Conservation (phyloP, 176 grass and related monocot species). For the Avena sativa region DNA sequence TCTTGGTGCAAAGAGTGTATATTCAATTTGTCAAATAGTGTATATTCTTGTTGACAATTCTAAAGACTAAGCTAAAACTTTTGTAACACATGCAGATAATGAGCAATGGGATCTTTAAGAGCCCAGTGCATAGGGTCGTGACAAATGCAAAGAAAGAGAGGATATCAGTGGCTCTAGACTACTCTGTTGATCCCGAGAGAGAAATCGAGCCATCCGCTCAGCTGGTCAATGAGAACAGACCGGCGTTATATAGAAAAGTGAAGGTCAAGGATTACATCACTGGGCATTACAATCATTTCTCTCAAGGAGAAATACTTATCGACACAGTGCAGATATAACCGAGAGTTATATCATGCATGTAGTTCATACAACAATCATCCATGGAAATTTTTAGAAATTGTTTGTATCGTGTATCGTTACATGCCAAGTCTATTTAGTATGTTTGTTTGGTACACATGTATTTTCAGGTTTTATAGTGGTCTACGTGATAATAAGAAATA, state of each 20-base stretch:
- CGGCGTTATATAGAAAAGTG: conserved; percentile 47
- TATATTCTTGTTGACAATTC: too few relatives aligned
- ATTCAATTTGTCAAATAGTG: too few relatives aligned
- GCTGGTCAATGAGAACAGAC: conserved; percentile 43
- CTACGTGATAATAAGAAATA: not conserved
- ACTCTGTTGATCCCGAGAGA: conserved; percentile 45
- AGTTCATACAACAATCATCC: not conserved
- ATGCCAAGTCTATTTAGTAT: not conserved
- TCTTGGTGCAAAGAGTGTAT: too few relatives aligned
- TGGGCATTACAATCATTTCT: conserved; percentile 30
- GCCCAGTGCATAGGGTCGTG: conserved; percentile 61
- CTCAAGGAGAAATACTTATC: conserved; percentile 43
- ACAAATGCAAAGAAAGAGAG: conserved; percentile 60
- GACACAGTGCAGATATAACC: conserved; percentile 50
- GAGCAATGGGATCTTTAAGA: conserved; percentile 62
- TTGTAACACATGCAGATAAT: conserved; percentile 47
- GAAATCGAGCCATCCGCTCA: conserved; percentile 37
- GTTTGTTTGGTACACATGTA: not conserved
- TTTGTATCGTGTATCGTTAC: not conserved
- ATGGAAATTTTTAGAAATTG: not conserved
- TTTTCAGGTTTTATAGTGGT: not conserved
- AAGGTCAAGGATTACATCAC: conserved; percentile 55
- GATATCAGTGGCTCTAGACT: conserved; percentile 56
- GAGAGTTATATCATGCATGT: not conserved
- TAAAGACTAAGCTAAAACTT: too few relatives aligned